These are phyloP conservation scores for Fusarium gaditjirri DNA, from an alignment of 2,329 filamentous ascomycete species.

Conservation along the genomic window DNA sequence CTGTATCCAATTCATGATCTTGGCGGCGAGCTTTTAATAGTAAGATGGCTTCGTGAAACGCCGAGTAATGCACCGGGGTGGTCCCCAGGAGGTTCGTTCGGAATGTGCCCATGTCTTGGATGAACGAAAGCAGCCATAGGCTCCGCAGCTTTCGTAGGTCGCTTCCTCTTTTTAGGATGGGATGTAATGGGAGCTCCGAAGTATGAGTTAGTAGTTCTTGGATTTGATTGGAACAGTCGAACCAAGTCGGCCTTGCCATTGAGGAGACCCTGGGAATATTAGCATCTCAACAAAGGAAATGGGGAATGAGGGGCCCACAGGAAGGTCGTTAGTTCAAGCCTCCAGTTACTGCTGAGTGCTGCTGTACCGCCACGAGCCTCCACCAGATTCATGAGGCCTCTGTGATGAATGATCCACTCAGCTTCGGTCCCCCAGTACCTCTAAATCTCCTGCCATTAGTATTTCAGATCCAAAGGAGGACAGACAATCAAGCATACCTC, in stretches of 20 bases:
- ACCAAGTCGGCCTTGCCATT: constrained; percentile 6
- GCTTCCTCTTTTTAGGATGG: not conserved
- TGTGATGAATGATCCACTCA: constrained; percentile 14
- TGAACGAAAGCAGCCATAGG: constrained; percentile 3
- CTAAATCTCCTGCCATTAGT: not conserved
- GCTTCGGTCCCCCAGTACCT: constrained; percentile 11
- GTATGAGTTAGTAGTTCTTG: not conserved
- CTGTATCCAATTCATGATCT: not conserved
- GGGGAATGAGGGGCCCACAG: not conserved
- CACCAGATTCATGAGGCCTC: not conserved
- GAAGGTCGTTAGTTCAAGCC: constrained; percentile 9
- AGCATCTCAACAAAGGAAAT: not conserved
- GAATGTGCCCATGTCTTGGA: constrained; percentile 6
- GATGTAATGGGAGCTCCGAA: not conserved
- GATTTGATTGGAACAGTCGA: constrained; percentile 17
- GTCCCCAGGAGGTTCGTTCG: not conserved
- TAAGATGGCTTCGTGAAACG: not conserved
- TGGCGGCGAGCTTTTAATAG: not conserved
- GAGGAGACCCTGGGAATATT: not conserved
- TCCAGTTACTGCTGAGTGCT: constrained; percentile 5
- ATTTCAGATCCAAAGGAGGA: not conserved
- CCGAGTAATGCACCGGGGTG: not conserved
- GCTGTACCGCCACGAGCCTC: not conserved
- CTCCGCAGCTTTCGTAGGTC: not conserved
- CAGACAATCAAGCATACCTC: not conserved